Base-by-base conservation (phyloP, 2,329 filamentous ascomycete genomes). In the Colletotrichum caudatum region DNA sequence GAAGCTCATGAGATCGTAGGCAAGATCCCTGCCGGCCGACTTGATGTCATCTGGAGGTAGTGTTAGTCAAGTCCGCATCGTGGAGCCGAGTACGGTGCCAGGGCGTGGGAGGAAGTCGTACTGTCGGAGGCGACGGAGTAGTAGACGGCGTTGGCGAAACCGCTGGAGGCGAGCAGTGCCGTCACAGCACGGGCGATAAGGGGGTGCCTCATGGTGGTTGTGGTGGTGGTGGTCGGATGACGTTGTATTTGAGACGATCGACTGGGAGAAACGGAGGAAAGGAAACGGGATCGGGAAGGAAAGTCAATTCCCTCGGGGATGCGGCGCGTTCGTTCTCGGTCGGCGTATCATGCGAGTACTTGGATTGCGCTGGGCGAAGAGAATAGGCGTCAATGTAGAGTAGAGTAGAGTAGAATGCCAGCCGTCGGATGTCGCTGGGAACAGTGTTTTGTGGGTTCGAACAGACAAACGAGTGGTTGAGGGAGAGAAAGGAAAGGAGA, bases 1-100 rank as follows among this genome's bases (percentile, higher is more conserved):
- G 75, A 84, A 85, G 14, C 81, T 75, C 80, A 88, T 83, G 18
- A 87, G 79, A 66, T 88, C 86, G 77, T 84, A 81, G 14, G 86
- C 86, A 33, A 88, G 81, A n/a, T 80, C 81, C 41, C 78, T 77
- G 14, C 86, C 83, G 0, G 85, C 82, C 3, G 79, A 57, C 58
- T 81, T 84, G 72, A 88, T 87, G 14, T 84, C 84, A 11, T 78
- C 86, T 88, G 51, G 48, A 33, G 23, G n/a, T 26, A 39, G 41
- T 37, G 51, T 70, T 71, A 70, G 70, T 63, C 18, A 39, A 18
- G 23, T 37, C 29, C 16, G 53, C 4, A 16, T 3, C 16, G 16
- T 7, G 23, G 44, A 20, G 46, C 26, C 58, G 26, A 33, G 51
- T 46, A 37, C 51, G 14, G 37, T n/a, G 26, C 5, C 39, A 16